Conservation (phyloP, 768 basidiomycete genomes). For the Suillus sp. region DNA sequence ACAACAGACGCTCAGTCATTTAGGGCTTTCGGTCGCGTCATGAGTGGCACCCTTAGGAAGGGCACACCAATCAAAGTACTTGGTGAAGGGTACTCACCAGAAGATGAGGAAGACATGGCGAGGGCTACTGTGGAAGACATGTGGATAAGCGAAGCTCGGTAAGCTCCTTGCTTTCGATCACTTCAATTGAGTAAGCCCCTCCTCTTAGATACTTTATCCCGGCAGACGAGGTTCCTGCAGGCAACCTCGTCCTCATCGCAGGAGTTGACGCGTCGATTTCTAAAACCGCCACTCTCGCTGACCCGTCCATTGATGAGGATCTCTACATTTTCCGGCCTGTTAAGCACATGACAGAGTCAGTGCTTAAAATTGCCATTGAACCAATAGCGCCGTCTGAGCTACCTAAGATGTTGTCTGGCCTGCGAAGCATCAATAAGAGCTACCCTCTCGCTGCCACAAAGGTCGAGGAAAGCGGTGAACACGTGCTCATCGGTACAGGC, state of each 20-base stretch:
- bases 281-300: slow-evolving; percentile 89
- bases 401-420: slow-evolving; percentile 97
- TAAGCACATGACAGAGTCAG: slow-evolving; percentile 95
- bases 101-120: slow-evolving; percentile 99
- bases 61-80: slow-evolving; percentile 92
- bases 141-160: slow-evolving; percentile 93
- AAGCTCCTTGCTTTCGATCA: slow-evolving; percentile 21
- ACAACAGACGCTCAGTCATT: slow-evolving; percentile 97
- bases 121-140: slow-evolving; percentile 80
- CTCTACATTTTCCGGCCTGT: slow-evolving; percentile 95
- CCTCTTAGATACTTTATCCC: slow-evolving; percentile 82
- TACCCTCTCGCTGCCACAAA: slow-evolving; percentile 94
- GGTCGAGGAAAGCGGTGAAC: slow-evolving; percentile 98
- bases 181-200: slow-evolving; percentile 1
- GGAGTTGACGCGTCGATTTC: slow-evolving; percentile 94
- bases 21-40: slow-evolving; percentile 91
- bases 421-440: slow-evolving; percentile 96
- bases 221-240: slow-evolving; percentile 84
- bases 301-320: slow-evolving; percentile 75
- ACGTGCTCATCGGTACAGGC: slow-evolving; percentile 95
- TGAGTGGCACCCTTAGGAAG: slow-evolving; percentile 87
- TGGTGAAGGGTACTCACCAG: slow-evolving; percentile 97
- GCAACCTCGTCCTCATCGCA: slow-evolving; percentile 89
- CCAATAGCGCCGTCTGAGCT: slow-evolving; percentile 97
- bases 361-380: slow-evolving; percentile 97